These are phyloP conservation scores for Dictyostelium capitatum DNA, from an alignment of 78 protist genomes.

Conservation along the genomic window DNA sequence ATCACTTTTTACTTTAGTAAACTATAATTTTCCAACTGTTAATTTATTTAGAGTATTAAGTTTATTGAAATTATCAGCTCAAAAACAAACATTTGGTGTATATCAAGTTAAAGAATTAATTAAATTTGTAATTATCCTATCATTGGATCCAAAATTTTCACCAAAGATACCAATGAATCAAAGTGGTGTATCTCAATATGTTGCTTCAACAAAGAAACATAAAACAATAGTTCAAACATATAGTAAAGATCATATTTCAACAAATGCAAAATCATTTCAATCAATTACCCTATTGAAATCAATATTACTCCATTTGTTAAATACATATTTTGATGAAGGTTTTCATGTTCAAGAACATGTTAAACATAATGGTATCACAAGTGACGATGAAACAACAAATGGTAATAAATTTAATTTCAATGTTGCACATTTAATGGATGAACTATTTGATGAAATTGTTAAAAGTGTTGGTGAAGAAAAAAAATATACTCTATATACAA, in stretches of 20 bases:
- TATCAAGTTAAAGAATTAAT: constrained; percentile 25
- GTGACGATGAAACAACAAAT: background rate
- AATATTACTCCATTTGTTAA: background rate
- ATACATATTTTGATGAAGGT: background rate
- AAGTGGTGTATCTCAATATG: background rate
- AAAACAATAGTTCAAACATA: background rate
- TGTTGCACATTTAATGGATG: background rate
- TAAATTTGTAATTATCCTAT: constrained; percentile 9
- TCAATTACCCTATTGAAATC: background rate
- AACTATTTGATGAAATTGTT: constrained; percentile 1
- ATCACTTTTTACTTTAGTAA: background rate
- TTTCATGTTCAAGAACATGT: background rate
- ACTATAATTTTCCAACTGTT: constrained; percentile 12
- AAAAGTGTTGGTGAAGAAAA: background rate
- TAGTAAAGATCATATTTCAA: background rate
- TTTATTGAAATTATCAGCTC: background rate
- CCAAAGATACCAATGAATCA: constrained; percentile 5
- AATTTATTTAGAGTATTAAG: constrained; percentile 27
- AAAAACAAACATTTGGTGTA: background rate
- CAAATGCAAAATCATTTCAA: background rate
- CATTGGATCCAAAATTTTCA: constrained; percentile 36
- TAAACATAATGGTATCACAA: background rate
- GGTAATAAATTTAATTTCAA: background rate
- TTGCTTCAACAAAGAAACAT: background rate
- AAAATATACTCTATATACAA: background rate